phyloP scores from a whole-genome alignment of 1,284 basidiomycete genomes.

The Sanghuangporus baumii region DNA sequence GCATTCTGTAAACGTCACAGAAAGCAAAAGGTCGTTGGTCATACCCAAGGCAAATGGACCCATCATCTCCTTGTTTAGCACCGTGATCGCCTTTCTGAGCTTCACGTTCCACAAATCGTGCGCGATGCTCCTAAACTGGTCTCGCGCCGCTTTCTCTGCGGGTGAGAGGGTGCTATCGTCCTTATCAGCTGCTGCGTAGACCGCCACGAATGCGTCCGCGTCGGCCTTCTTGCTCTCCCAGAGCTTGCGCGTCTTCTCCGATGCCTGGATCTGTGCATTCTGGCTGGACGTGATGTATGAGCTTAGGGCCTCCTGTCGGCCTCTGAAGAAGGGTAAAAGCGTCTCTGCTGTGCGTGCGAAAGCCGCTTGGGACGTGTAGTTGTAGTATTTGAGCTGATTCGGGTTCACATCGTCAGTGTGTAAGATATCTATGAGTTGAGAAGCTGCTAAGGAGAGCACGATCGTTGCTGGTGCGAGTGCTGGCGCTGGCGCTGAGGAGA shows the following conservation, averaged over 20 bases:
- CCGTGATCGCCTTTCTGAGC: slow-evolving; percentile 38
- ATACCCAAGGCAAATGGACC: slow-evolving; percentile 71
- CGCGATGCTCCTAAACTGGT: slow-evolving; percentile 32
- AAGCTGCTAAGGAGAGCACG: slow-evolving; percentile 53
- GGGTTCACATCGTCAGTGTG: slow-evolving; percentile 55
- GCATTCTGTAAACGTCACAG: background rate
- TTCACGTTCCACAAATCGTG: slow-evolving; percentile 37
- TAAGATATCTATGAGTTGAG: slow-evolving; percentile 57
- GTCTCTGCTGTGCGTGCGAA: slow-evolving; percentile 37
- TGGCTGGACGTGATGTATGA: slow-evolving; percentile 48
- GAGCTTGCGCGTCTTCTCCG: slow-evolving; percentile 54
- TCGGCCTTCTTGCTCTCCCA: slow-evolving; percentile 50
- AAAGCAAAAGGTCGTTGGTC: slow-evolving; percentile 16
- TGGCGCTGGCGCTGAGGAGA: slow-evolving; percentile 68
- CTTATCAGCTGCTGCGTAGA: slow-evolving; percentile 42
- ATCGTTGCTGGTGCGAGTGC: slow-evolving; percentile 77
- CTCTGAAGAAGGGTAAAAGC: slow-evolving; percentile 40
- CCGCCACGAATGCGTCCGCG: slow-evolving; percentile 38
- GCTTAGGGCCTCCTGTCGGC: slow-evolving; percentile 48
- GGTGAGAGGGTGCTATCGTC: slow-evolving; percentile 32
- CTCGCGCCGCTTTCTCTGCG: slow-evolving; percentile 27
- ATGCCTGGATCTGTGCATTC: slow-evolving; percentile 41
- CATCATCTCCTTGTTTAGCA: slow-evolving; percentile 54
- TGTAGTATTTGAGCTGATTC: slow-evolving; percentile 42
- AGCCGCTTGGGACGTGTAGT: slow-evolving; percentile 44